These are phyloP conservation scores for Veloporphyrellus conicus DNA, from an alignment of 1,284 basidiomycete species.

Conservation along the genomic window DNA sequence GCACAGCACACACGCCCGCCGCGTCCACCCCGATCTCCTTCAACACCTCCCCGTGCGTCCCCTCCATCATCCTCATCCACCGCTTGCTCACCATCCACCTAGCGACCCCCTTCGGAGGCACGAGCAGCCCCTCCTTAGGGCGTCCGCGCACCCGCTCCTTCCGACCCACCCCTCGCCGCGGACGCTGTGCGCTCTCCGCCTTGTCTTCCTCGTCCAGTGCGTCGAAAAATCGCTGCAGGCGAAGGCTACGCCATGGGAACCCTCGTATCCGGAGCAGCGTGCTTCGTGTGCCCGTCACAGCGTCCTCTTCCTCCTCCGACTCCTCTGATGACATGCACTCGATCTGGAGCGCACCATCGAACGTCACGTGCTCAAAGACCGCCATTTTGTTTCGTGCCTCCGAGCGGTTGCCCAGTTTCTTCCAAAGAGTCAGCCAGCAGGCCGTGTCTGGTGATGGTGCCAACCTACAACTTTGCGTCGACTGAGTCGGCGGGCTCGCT, in stretches of 20 bases:
- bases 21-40: constrained; percentile 35
- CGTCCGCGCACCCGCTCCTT: constrained; percentile 51
- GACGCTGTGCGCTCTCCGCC: constrained; percentile 42
- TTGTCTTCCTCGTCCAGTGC: constrained; percentile 56
- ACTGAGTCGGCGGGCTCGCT: constrained; percentile 52
- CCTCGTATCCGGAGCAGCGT: constrained; percentile 50
- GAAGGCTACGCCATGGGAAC: constrained; percentile 57
- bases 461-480: constrained; percentile 58
- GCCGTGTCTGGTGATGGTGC: not conserved
- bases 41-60: too few species aligned
- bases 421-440: constrained; percentile 4
- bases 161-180: constrained; percentile 53
- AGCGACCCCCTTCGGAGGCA: constrained; percentile 60
- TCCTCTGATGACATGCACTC: constrained; percentile 80
- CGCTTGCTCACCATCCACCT: constrained; percentile 72
- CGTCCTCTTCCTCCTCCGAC: constrained; percentile 51
- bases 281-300: constrained; percentile 20
- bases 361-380: constrained; percentile 54
- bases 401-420: constrained; percentile 66
- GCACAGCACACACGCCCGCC: constrained; percentile 50
- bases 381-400: constrained; percentile 51
- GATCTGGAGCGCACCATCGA: constrained; percentile 62
- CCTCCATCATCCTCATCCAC: constrained; percentile 40
- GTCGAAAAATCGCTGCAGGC: constrained; percentile 54
- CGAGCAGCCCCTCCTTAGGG: constrained; percentile 52